These are phyloP conservation scores for Colletotrichum sp. DNA, from an alignment of 2,329 filamentous ascomycete species.

Conservation along the genomic window DNA sequence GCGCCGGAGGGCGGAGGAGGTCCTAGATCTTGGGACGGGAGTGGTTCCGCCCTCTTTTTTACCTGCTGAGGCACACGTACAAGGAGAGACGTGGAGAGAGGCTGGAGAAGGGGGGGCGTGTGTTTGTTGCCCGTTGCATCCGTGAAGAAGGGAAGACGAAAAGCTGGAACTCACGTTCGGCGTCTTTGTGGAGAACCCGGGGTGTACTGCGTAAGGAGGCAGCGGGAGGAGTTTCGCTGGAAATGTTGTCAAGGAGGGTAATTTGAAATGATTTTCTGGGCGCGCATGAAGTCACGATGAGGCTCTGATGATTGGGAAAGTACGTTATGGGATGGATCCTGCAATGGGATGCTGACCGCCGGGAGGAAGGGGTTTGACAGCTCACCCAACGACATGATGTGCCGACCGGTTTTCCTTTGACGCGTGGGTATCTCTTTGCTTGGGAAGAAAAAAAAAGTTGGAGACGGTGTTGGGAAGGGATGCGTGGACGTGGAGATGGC, in stretches of 20 bases:
- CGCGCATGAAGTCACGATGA: constrained; percentile 4
- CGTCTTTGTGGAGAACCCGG: constrained; percentile 11
- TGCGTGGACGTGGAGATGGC: not conserved
- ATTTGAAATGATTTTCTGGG: not conserved
- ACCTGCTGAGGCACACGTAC: not conserved
- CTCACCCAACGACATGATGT: not conserved
- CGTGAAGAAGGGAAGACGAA: not conserved
- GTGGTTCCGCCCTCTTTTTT: not conserved
- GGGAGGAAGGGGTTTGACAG: not conserved
- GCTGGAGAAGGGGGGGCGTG: not conserved
- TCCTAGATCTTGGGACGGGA: not conserved
- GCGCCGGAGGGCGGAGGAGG: not conserved
- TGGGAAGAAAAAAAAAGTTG: not conserved
- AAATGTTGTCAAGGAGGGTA: not conserved
- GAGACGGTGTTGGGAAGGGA: not conserved
- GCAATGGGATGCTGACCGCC: not conserved
- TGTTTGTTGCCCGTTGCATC: not conserved
- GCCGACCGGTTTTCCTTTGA: not conserved
- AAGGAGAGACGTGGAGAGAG: not conserved
- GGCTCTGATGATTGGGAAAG: not conserved
- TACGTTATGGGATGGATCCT: not conserved
- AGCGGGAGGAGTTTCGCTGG: not conserved
- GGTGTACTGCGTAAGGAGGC: not conserved
- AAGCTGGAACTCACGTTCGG: not conserved
- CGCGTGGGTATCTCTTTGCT: not conserved